Evolutionary conservation across 2,329 filamentous ascomycete genomes (phyloP).

Genomic region (Zelopaecilomyces penicillatus): DNA sequence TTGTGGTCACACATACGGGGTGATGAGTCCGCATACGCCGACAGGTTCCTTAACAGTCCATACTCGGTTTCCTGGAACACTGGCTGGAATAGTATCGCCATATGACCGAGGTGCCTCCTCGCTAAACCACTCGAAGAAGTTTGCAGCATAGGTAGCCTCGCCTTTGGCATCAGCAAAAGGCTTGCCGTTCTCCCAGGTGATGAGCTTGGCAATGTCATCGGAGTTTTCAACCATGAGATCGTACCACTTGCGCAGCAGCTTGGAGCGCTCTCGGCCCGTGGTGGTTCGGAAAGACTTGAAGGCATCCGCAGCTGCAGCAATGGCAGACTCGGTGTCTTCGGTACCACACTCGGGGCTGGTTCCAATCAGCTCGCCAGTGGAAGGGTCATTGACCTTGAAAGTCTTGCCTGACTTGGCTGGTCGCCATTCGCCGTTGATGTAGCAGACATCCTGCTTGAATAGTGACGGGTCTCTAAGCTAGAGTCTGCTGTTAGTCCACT

Average conservation of each 20-base stretch:
- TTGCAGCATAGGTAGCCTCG: constrained; percentile 64
- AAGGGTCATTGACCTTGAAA: constrained; percentile 83
- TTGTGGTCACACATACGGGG: constrained; percentile 69
- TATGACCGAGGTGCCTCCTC: constrained; percentile 69
- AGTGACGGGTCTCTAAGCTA: constrained; percentile 73
- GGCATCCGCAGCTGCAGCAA: constrained; percentile 72
- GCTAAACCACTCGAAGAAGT: constrained; percentile 74
- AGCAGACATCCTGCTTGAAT: constrained; percentile 73
- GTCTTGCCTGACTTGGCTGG: constrained; percentile 79
- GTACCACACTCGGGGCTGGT: constrained; percentile 76
- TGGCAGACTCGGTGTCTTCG: constrained; percentile 71
- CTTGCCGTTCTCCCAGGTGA: constrained; percentile 89
- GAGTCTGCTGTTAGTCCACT: background rate
- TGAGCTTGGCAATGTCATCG: constrained; percentile 72
- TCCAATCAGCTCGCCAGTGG: constrained; percentile 72
- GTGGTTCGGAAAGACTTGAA: constrained; percentile 61
- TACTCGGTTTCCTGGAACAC: constrained; percentile 41
- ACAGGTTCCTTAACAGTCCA: constrained; percentile 10
- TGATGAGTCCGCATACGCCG: constrained; percentile 43
- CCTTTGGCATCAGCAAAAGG: constrained; percentile 66
- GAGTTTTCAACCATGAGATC: constrained; percentile 69
- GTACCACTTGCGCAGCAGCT: constrained; percentile 72
- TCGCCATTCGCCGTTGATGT: constrained; percentile 91
- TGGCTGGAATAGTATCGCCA: constrained; percentile 66
- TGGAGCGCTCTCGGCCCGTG: constrained; percentile 66